Percentiles rank a stretch among this genome's conserved stretches.
phyloP scores from a whole-genome alignment of 306 rosid genomes.

The Vicia faba region DNA sequence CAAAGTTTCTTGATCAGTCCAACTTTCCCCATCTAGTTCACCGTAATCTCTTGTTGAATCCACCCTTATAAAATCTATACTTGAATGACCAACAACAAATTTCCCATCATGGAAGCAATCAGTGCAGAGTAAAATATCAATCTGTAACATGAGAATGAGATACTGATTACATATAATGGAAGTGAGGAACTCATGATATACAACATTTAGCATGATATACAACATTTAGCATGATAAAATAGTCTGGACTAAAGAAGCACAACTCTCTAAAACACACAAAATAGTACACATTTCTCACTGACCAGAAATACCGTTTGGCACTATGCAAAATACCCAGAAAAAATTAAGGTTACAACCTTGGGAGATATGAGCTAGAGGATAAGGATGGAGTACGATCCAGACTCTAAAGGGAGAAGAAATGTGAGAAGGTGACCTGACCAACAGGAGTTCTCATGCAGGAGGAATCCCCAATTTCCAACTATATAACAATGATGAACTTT shows the following conservation, averaged over 20 bases:
- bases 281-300: too few relatives aligned
- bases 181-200: slow-evolving; percentile 3
- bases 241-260: slow-evolving; percentile 14
- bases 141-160: slow-evolving; percentile 57
- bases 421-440: too few relatives aligned
- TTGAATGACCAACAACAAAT: slow-evolving; percentile 85
- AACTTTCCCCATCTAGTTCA: slow-evolving; percentile 83
- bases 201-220: slow-evolving; percentile 11
- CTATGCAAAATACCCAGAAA: too few relatives aligned
- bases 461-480: slow-evolving; percentile 21
- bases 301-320: too few relatives aligned
- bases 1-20: slow-evolving; percentile 97
- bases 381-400: too few relatives aligned
- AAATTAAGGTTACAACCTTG: too few relatives aligned
- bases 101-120: slow-evolving; percentile 94
- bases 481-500: slow-evolving; percentile 1
- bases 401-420: too few relatives aligned
- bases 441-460: slow-evolving; percentile 18
- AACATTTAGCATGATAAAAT: slow-evolving; percentile 20
- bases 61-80: slow-evolving; percentile 70
- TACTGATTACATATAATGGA: slow-evolving; percentile 34
- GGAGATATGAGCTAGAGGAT: too few relatives aligned
- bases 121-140: slow-evolving; percentile 76
- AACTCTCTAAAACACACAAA: slow-evolving; percentile 11
- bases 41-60: slow-evolving; percentile 73